Evolutionary conservation across 2,329 filamentous ascomycete species (phyloP).

Genomic region (Dryadomyces quercivorus): DNA sequence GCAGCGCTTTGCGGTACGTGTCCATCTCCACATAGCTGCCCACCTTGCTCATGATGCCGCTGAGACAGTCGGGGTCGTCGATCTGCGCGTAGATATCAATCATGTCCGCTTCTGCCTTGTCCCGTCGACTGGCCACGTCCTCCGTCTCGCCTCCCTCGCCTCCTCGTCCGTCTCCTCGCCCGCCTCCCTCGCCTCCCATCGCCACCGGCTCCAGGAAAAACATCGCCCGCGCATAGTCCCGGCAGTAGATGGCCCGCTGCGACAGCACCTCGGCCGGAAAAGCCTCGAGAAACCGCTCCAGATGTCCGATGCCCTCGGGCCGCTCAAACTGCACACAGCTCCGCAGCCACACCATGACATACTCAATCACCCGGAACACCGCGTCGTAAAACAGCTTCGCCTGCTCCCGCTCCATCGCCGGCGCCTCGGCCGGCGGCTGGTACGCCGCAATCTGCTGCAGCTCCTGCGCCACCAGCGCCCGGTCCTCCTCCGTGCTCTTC

Average conservation of each 20-base stretch:
- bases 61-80: slow-evolving; percentile 91
- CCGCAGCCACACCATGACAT: slow-evolving; percentile 65
- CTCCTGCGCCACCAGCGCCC: slow-evolving; percentile 56
- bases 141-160: too few relatives aligned
- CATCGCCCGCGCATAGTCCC: slow-evolving; percentile 80
- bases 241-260: slow-evolving; percentile 79
- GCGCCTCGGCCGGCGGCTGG: slow-evolving; percentile 34
- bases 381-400: slow-evolving; percentile 79
- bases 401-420: slow-evolving; percentile 56
- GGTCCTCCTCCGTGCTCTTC: slow-evolving; percentile 34
- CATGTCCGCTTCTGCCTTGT: slow-evolving; percentile 61
- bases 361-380: slow-evolving; percentile 83
- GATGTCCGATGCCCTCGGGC: slow-evolving; percentile 30
- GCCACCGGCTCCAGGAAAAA: slow-evolving; percentile 86
- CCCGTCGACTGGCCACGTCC: slow-evolving; percentile 5
- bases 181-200: slow-evolving; percentile 31
- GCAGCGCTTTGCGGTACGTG: slow-evolving; percentile 83
- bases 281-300: slow-evolving; percentile 38
- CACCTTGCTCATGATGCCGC: slow-evolving; percentile 82
- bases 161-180: slow-evolving; percentile 30
- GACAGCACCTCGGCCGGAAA: slow-evolving; percentile 69
- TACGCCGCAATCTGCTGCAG: slow-evolving; percentile 62
- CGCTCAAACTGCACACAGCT: slow-evolving; percentile 77
- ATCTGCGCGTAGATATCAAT: slow-evolving; percentile 96
- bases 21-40: slow-evolving; percentile 54